Conservation (phyloP, 176 grass and related monocot genomes). For the Zizania latifolia region DNA sequence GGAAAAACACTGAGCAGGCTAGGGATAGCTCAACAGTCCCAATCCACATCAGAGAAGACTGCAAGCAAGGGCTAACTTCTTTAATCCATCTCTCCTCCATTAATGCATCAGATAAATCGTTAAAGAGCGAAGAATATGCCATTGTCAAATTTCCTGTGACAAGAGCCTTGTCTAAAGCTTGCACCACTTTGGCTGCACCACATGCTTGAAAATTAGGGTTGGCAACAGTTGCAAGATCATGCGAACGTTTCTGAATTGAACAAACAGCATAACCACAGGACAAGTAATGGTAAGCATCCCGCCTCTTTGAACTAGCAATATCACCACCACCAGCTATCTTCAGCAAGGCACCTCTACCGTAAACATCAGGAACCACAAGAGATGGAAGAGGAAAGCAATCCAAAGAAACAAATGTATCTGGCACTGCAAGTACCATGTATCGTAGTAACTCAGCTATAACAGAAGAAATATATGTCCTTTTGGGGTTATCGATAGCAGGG, state of each 20-base stretch:
- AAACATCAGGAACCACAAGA: conserved; percentile 62
- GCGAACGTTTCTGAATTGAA: conserved; percentile 73
- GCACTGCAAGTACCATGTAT: conserved; percentile 82
- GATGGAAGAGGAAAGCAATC: conserved; percentile 94
- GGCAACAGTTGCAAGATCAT: conserved; percentile 65
- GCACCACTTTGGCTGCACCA: conserved; percentile 82
- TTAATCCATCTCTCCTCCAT: conserved; percentile 93
- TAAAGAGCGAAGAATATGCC: conserved; percentile 80
- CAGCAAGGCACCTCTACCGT: conserved; percentile 55
- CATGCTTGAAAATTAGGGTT: conserved; percentile 74
- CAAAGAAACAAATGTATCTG: conserved; percentile 96
- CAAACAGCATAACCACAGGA: conserved; percentile 77
- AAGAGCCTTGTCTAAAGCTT: conserved; percentile 85
- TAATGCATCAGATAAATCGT: conserved; percentile 78
- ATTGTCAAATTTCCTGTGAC: conserved; percentile 56
- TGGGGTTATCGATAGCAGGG: conserved; percentile 43
- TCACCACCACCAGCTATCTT: conserved; percentile 53
- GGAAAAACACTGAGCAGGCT: conserved; percentile 95
- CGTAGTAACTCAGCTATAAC: conserved; percentile 69
- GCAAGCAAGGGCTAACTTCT: conserved; percentile 90
- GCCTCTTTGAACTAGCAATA: conserved; percentile 52
- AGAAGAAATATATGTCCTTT: conserved; percentile 53
- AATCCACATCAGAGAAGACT: conserved; percentile 95
- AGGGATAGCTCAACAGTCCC: conserved; percentile 73
- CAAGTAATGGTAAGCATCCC: conserved; percentile 65